These are phyloP conservation scores for Trametes maxima DNA, from an alignment of 768 basidiomycete species.

Conservation along the genomic window DNA sequence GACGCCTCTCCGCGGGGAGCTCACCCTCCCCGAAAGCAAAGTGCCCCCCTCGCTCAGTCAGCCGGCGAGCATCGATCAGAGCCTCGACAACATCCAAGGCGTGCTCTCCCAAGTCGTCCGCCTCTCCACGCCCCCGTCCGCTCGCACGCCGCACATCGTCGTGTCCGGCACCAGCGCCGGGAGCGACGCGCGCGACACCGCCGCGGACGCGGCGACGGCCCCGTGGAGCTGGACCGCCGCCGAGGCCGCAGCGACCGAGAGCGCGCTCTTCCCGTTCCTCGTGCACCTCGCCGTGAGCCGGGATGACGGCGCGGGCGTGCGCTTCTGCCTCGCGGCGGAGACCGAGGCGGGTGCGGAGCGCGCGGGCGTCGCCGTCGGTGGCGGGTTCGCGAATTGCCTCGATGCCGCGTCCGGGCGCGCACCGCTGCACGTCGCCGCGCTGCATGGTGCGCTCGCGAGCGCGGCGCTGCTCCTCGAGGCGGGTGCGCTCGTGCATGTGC, in stretches of 20 bases:
- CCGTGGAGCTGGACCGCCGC: conserved; percentile 81
- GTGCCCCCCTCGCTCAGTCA: conserved; percentile 47
- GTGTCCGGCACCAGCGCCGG: conserved; percentile 39
- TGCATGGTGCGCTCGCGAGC: conserved; percentile 57
- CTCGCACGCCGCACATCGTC: conserved; percentile 37
- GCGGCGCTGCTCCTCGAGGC: conserved; percentile 58
- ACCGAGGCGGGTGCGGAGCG: conserved; percentile 20
- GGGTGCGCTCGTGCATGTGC: conserved; percentile 81
- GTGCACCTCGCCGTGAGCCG: conserved; percentile 77
- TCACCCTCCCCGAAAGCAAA: conserved; percentile 54
- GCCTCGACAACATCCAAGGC: conserved; percentile 62
- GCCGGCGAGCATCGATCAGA: conserved; percentile 45
- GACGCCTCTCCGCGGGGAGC: conserved; percentile 85
- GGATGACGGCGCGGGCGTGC: conserved; percentile 64
- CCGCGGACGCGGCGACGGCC: conserved; percentile 41
- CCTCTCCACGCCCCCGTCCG: conserved; percentile 48
- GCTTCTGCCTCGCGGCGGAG: conserved; percentile 53
- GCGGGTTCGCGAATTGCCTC: conserved; percentile 73
- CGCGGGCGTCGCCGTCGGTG: conserved; percentile 47
- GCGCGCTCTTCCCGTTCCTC: conserved; percentile 72
- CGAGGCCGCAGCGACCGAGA: conserved; percentile 70
- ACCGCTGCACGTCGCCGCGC: conserved; percentile 77
- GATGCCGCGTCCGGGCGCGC: conserved; percentile 73
- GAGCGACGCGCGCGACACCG: conserved; percentile 34
- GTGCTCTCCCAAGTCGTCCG: conserved; percentile 71